A percentile compares a stretch with the other conserved stretches of the same genome.
phyloP scores from a whole-genome alignment of 257 asterid genomes.

The Solanum gracilifrons region DNA sequence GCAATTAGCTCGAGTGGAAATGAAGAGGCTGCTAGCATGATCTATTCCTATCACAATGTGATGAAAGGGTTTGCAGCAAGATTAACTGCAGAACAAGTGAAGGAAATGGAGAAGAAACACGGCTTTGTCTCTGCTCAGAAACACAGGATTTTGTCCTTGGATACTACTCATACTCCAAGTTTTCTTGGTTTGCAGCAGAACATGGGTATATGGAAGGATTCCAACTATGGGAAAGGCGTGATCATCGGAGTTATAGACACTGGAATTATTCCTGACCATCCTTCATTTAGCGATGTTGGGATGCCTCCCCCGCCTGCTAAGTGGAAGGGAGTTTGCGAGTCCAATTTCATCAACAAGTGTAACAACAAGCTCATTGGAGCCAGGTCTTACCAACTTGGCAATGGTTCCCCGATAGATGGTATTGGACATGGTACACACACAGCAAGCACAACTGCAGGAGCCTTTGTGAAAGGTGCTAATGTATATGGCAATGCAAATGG shows the following conservation, averaged over 20 bases:
- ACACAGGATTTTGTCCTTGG: conserved; percentile 9
- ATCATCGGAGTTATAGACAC: conserved; percentile 21
- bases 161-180: conserved; percentile 35
- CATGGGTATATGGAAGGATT: conserved; percentile 3
- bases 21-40: background rate
- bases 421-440: conserved; percentile 51
- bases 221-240: conserved; percentile 18
- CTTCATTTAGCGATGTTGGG: background rate
- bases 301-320: conserved; percentile 10
- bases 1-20: background rate
- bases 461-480: conserved; percentile 34
- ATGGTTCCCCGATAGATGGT: conserved; percentile 7
- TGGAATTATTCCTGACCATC: conserved; percentile 10
- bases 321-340: conserved; percentile 38
- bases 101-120: conserved; percentile 13
- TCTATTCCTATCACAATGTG: conserved; percentile 28
- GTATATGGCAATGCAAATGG: conserved; percentile 34
- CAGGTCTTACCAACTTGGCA: background rate
- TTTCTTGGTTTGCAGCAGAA: conserved; percentile 21
- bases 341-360: conserved; percentile 1
- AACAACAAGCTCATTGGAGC: conserved; percentile 52
- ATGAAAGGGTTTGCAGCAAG: conserved; percentile 36
- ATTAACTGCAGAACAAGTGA: conserved; percentile 18
- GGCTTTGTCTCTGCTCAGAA: conserved; percentile 29
- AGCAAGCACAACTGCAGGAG: conserved; percentile 41